These are phyloP conservation scores for Piromyces finnis DNA, from an alignment of 192 early-diverging fungal genomes.

Conservation along the genomic window DNA sequence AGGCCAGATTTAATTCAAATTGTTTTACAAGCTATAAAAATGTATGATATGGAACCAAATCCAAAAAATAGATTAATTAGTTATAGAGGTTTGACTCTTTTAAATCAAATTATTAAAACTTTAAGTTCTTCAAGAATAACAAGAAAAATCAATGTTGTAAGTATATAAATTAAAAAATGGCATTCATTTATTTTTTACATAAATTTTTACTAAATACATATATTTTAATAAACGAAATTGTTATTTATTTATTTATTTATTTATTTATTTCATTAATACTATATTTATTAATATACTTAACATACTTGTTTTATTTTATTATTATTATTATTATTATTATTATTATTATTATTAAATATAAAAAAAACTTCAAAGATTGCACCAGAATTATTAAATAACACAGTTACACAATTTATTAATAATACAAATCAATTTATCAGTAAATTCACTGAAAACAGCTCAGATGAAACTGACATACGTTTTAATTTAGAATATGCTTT, in stretches of 20 bases:
- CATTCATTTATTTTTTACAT: too few species aligned
- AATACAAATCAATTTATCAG: not conserved
- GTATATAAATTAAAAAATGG: not conserved
- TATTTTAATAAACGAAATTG: too few species aligned
- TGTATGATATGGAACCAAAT: not conserved
- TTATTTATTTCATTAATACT: too few species aligned
- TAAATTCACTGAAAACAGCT: not conserved
- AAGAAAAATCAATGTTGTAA: not conserved
- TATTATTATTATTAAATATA: not conserved
- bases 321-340: not conserved
- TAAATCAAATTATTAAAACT: not conserved
- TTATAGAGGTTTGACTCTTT: not conserved
- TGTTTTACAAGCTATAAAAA: not conserved
- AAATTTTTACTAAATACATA: too few species aligned
- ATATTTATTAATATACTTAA: too few species aligned
- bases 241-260: too few species aligned
- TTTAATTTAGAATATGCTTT: not conserved
- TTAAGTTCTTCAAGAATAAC: not conserved
- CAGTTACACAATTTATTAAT: not conserved
- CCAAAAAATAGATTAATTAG: not conserved
- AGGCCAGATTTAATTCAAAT: not conserved
- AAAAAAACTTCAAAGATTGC: not conserved
- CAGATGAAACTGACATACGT: not conserved
- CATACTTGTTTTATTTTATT: not conserved
- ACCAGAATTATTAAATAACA: not conserved